Conservation (phyloP, 441 rosid genomes). For the Jatropha multifida region DNA sequence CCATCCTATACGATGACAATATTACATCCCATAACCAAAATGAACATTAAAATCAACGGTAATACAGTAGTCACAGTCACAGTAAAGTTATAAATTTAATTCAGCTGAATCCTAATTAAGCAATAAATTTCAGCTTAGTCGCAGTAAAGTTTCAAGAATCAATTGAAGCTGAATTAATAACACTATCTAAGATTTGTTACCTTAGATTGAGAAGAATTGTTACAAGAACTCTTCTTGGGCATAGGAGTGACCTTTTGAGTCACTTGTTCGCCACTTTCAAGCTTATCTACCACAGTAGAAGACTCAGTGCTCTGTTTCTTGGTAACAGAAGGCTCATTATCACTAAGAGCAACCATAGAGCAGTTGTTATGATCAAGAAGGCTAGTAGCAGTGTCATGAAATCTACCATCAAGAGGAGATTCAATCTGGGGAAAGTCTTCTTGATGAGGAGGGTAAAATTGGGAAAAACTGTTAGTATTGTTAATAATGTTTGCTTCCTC, state of each 20-base stretch:
- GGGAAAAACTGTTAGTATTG: slow-evolving; percentile 28
- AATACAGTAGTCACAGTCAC: too few relatives aligned
- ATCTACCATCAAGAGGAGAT: slow-evolving; percentile 17
- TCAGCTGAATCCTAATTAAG: too few relatives aligned
- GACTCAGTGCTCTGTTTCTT: slow-evolving; percentile 44
- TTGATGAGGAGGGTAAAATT: slow-evolving; percentile 22
- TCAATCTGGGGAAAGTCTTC: background rate
- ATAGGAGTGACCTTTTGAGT: slow-evolving; percentile 29
- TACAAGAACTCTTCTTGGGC: slow-evolving; percentile 33
- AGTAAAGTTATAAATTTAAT: too few relatives aligned
- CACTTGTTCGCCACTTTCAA: slow-evolving; percentile 46
- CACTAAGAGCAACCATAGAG: slow-evolving; percentile 29
- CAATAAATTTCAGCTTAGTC: too few relatives aligned
- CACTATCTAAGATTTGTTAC: slow-evolving; percentile 15
- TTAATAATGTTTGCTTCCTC: slow-evolving; percentile 31
- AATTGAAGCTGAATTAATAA: background rate
- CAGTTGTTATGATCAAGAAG: slow-evolving; percentile 18
- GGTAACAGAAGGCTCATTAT: slow-evolving; percentile 38
- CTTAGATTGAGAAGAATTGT: slow-evolving; percentile 37
- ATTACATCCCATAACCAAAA: background rate
- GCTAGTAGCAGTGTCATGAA: slow-evolving; percentile 4
- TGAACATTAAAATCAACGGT: background rate
- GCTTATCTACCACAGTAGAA: slow-evolving; percentile 42
- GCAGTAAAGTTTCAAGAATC: too few relatives aligned
- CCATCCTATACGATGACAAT: slow-evolving; percentile 23